Evolutionary conservation across 345 rosid species (phyloP), one percentile per base, ranked within the genome.

Genomic region (Hypericum androsaemum): DNA sequence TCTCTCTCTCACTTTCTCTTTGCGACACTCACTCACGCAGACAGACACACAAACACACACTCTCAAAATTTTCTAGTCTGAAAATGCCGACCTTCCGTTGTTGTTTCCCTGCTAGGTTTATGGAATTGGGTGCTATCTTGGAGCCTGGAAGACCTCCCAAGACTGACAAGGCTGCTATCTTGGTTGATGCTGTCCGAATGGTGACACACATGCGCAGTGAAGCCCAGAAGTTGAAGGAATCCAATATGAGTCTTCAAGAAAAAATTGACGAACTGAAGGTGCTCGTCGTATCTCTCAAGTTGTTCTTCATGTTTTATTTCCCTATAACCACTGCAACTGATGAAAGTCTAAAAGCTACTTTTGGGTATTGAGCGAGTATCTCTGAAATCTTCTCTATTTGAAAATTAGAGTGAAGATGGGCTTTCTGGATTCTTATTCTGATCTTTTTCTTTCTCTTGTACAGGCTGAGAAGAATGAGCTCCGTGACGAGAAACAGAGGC

Each of bases 401-500:
- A 6, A 22, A 38, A 39, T 47, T 13, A 12, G 2, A 10, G 13
- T 12, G 39, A 7, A n/a, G 22, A 6, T 43, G 35, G 36, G 48
- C 32, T 15, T 45, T 37, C 8, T 22, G 32, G 32, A 22, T 22
- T 22, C 32, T 22, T 22, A 22, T 16, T 12, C 35, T 8, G 9
- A 2, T 39, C 12, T 15, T 44, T 7, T 39, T 42, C 52, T 5
- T 50, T 36, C 41, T 36, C 47, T 41, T 46, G 28, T 17, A 8
- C 43, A 90, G 95, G 77, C 74, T 28, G 98, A 90, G 80, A 90
- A 87, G 83, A 84, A 75, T 53, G 96, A 90, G 59, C 86, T 90
- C 52, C 79, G 95, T 4, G 89, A 87, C 53, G 98, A 90, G 74
- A 90, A 90, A 58, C 82, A 80, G 35, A 64, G 60, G 11, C 64